Base-by-base conservation (phyloP, 176 grass and related monocot species). In the Eleusine coracana region DNA sequence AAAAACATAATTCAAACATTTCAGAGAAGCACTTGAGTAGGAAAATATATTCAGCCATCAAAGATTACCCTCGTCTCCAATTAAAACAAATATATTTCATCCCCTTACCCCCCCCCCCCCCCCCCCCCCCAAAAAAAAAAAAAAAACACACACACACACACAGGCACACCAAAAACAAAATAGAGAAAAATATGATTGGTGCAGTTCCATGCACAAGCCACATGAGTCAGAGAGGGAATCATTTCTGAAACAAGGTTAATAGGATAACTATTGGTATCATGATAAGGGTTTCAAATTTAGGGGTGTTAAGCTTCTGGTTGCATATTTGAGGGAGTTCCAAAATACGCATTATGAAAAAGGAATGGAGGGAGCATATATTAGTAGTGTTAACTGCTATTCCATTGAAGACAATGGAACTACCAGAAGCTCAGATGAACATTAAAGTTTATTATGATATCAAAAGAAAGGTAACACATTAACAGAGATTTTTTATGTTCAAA, bases 291-390 rank as follows among this genome's bases (percentile, higher is more conserved):
- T 45, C 61, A 60, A 55, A 71, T 71, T 36, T 76, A 45, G 48
- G 50, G 44, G 27, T 61, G 34, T 49, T 63, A 23, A 64, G 74
- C 74, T 70, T 76, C 31, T 45, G 20, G 9, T 29, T 76, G 60
- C 55, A 71, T 39, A 58, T 44, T 77, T 45, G 11, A 70, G 36
- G 67, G 31, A 25, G 51, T 70, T 62, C 34, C 34, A 81, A 80
- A 80, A 64, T 38, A 85, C 14, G 12, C 17, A 25, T 70, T 44
- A 56, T 27, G 70, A 76, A 80, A 76, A 76, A 48, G 65, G 64
- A 54, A 62, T 10, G n/a, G 40, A 40, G 9, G 8, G 9, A 23
- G 45, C 23, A 27, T 49, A 78, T 45, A 74, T 44, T 34, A 84
- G 42, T 70, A 64, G 27, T 41, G 48, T 41, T 11, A 14, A 21